Evolutionary conservation across 352 stramenopile species (phyloP).

Genomic region (Saprolegnia parasitica): DNA sequence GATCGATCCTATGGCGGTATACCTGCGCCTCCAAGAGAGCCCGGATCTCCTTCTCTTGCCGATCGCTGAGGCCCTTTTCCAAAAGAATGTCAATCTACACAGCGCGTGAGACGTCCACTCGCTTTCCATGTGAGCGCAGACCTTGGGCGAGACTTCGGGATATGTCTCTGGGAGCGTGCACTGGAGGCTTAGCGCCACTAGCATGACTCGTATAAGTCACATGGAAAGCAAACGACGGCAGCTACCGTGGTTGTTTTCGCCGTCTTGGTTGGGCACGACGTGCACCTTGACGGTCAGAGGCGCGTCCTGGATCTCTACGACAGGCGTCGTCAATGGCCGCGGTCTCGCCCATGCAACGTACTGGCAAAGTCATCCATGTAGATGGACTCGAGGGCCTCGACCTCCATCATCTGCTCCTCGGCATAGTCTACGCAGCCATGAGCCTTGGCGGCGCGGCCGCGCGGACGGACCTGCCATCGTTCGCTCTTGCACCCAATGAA

Average conservation of each 20-base stretch:
- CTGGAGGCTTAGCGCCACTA: slow-evolving; percentile 70
- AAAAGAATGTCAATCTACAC: slow-evolving; percentile 62
- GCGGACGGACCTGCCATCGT: slow-evolving; percentile 24
- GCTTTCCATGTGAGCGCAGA: slow-evolving; percentile 22
- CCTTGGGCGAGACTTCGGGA: slow-evolving; percentile 61
- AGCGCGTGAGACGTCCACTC: neutral
- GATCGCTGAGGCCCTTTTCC: slow-evolving; percentile 73
- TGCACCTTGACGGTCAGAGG: slow-evolving; percentile 70
- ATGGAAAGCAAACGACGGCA: neutral
- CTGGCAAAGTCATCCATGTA: slow-evolving; percentile 88
- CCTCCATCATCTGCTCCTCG: slow-evolving; percentile 85
- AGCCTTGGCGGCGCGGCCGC: neutral
- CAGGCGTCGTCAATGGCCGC: neutral
- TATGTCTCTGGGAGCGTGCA: slow-evolving; percentile 75
- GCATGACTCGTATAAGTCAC: neutral
- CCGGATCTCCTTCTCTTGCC: slow-evolving; percentile 74
- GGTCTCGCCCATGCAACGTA: slow-evolving; percentile 36
- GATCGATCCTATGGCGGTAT: neutral
- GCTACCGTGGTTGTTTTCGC: slow-evolving; percentile 73
- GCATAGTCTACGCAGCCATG: slow-evolving; percentile 59
- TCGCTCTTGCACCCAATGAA: slow-evolving; percentile 9
- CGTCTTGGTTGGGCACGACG: slow-evolving; percentile 80
- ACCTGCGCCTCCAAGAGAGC: slow-evolving; percentile 52
- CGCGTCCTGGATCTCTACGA: slow-evolving; percentile 65
- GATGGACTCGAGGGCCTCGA: slow-evolving; percentile 84